Evolutionary conservation across 2,329 filamentous ascomycete species (phyloP).

Genomic region (Fusarium udum): DNA sequence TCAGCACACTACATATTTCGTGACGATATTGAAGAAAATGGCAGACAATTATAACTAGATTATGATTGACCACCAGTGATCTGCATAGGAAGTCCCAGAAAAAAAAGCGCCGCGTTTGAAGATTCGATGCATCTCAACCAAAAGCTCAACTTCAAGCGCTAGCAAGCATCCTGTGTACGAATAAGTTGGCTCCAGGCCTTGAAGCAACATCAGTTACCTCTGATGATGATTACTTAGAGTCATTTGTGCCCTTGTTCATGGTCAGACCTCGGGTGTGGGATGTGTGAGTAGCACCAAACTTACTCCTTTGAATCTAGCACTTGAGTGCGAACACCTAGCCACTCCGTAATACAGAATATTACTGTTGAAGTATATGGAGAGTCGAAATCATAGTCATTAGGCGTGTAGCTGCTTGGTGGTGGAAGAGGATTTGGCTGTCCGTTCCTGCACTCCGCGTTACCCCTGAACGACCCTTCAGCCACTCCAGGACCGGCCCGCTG

Average conservation of each 20-base stretch:
- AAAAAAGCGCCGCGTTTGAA: background rate
- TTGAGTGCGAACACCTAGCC: background rate
- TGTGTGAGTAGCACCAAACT: background rate
- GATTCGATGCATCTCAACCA: background rate
- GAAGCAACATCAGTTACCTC: rapidly evolving
- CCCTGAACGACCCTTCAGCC: background rate
- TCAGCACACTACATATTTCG: background rate
- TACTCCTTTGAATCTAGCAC: background rate
- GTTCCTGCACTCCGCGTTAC: background rate
- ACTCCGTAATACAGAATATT: rapidly evolving
- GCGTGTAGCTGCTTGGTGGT: too few relatives aligned
- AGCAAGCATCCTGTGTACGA: background rate
- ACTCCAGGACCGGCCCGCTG: background rate
- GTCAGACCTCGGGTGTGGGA: background rate
- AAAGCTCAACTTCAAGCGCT: background rate
- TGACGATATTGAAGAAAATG: rapidly evolving
- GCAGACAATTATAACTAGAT: rapidly evolving
- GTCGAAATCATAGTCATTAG: background rate
- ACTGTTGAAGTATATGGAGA: background rate
- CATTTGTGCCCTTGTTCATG: too few relatives aligned
- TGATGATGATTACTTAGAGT: background rate
- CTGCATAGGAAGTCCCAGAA: background rate
- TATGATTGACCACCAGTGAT: background rate
- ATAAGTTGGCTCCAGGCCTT: background rate
- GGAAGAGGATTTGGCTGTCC: background rate